Base-by-base conservation (phyloP, 2,329 filamentous ascomycete genomes). In the Diaporthe batatas region DNA sequence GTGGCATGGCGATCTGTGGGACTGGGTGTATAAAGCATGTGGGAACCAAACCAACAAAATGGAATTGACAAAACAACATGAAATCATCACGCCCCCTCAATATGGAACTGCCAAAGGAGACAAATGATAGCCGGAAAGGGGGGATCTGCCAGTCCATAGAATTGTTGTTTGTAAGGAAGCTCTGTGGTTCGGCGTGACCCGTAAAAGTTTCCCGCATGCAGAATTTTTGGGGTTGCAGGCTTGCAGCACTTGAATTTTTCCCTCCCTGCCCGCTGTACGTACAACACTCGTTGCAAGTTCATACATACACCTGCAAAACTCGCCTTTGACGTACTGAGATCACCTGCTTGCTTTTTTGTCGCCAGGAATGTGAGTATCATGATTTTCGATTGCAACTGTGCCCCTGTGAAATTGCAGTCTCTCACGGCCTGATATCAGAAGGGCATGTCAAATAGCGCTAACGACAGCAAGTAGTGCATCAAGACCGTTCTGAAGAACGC, bases 191-290 rank as follows among this genome's bases (percentile, higher is more conserved):
- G 71, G 71, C 71, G 14, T 51, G 71, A 53, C 71, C 67, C 71
- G 71, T 68, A 70, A 68, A 70, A 67, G 21, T 49, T 72, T 70
- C 54, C 57, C 47, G 23, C 55, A 18, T 72, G 49, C 69, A 72
- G 68, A 73, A 72, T 69, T 67, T 67, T 67, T 72, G 67, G 72
- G 59, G 70, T 65, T 59, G 67, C 70, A 74, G 47, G 44, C 62
- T 67, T 67, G 62, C 62, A 67, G 62, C 62, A 39, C 47, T 53
- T 73, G 51, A 73, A 70, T 73, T 73, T 72, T 73, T 73, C 67
- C 54, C 59, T 65, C 44, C 44, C 39, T 42, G 39, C 69, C 62
- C 44, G 36, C 29, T 42, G 47, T 51, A 21, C 34, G 23, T 53
- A 36, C n/a, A 44, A 25, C 32, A 47, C 47, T 53, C 32, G 32